phyloP scores from a whole-genome alignment of 768 basidiomycete species.

The Rhizopogon rudus region DNA sequence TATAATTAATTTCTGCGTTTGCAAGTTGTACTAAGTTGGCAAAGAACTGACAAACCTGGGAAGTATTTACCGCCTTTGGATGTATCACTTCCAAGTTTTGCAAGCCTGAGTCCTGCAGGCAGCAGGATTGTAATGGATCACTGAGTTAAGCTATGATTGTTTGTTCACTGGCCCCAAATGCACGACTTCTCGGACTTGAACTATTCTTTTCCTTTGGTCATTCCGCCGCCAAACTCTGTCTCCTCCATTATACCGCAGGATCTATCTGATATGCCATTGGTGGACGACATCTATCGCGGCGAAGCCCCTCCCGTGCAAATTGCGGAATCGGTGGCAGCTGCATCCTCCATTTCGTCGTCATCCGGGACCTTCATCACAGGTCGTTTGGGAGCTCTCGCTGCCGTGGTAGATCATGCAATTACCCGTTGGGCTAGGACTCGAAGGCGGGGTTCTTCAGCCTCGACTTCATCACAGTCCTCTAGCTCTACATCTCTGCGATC shows the following conservation, averaged over 20 bases:
- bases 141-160: not conserved
- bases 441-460: slow-evolving; percentile 34
- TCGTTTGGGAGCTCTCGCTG: slow-evolving; percentile 47
- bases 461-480: slow-evolving; percentile 43
- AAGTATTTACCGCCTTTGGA: too few relatives aligned
- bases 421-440: slow-evolving; percentile 56
- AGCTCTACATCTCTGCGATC: slow-evolving; percentile 28
- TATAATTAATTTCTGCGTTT: too few relatives aligned
- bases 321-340: slow-evolving; percentile 19
- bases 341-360: slow-evolving; percentile 25
- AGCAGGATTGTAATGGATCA: not conserved
- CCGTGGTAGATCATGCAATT: slow-evolving; percentile 67
- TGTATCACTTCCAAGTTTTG: too few relatives aligned
- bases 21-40: too few relatives aligned
- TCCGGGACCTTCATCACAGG: slow-evolving; percentile 33
- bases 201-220: not conserved
- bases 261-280: slow-evolving; percentile 12
- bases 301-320: slow-evolving; percentile 30
- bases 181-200: not conserved
- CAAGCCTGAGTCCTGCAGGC: too few relatives aligned
- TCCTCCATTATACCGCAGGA: not conserved
- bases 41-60: too few relatives aligned
- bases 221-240: not conserved
- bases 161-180: not conserved
- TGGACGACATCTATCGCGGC: slow-evolving; percentile 61